Percentiles rank a stretch among this genome's conserved stretches.
Evolutionary conservation across 192 early-diverging fungal genomes (phyloP).

Genomic region (Linnemannia elongata): DNA sequence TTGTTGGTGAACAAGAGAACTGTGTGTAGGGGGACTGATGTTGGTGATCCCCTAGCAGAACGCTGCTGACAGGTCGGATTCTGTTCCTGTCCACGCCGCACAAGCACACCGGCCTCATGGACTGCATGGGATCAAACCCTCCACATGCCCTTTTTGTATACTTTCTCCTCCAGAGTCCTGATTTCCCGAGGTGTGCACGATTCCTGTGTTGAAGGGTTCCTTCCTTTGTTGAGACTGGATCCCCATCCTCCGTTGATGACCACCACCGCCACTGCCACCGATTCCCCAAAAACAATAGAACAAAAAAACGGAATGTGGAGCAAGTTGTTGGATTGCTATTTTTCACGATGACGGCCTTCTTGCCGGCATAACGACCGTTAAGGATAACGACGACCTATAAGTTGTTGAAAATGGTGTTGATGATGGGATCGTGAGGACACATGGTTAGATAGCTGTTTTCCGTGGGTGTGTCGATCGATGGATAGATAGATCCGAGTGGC

Average conservation of each 20-base stretch:
- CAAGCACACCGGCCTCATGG: not conserved
- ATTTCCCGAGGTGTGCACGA: not conserved
- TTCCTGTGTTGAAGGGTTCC: not conserved
- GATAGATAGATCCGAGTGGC: slow-evolving; percentile 11
- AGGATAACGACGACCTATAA: slow-evolving; percentile 96
- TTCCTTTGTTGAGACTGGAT: not conserved
- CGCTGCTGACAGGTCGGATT: not conserved
- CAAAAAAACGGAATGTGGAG: not conserved
- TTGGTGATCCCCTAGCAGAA: slow-evolving; percentile 15
- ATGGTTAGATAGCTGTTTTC: slow-evolving; percentile 12
- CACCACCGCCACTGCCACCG: not conserved
- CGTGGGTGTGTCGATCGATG: slow-evolving; percentile 14
- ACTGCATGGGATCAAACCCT: not conserved
- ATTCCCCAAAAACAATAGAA: slow-evolving; percentile 19
- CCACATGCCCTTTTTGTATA: not conserved
- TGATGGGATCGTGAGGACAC: not conserved
- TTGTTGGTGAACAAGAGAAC: too few relatives aligned
- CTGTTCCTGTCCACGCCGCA: not conserved
- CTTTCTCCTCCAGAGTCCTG: not conserved
- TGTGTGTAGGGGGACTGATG: slow-evolving; percentile 10
- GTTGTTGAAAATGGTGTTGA: not conserved
- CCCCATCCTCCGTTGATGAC: too few relatives aligned
- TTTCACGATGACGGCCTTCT: slow-evolving; percentile 99
- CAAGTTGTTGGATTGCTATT: slow-evolving; percentile 59
- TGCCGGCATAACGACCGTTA: slow-evolving; percentile 98